Base-by-base conservation (phyloP, 148 eudicot genomes). In the Camellia granthamiana region DNA sequence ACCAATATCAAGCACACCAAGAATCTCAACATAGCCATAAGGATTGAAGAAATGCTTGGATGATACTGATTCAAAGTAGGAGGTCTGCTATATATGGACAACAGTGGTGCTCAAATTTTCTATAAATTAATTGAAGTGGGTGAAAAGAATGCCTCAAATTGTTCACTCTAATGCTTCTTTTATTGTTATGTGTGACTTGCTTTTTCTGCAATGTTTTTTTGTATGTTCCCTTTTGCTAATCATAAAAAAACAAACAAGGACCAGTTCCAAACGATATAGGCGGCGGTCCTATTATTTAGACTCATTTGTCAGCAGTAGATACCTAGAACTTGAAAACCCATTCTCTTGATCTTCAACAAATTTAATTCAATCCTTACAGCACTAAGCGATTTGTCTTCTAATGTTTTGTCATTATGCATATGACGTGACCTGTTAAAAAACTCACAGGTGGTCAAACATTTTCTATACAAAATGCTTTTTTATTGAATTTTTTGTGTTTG, bases 41-140 rank as follows among this genome's bases (percentile, higher is more conserved):
- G 1, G 55, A 9, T n/a, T 8, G 16, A 19, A 62, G 12, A 76
- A n/a, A 62, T 46, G 5, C 3, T 44, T 76, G 16, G 52, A 9
- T 68, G 44, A 8, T 11, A 3, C n/a, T 47, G 14, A 21, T 64
- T 63, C 70, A 21, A 12, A 23, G 41, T 8, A 67, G 38, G 61
- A 30, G 79, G 78, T 38, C 4, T 16, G 16, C 58, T 62, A 9
- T 81, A 71, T 79, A 69, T 68, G 55, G 62, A 44, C 42, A 8
- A 62, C 5, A 75, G 9, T 46, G 38, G 43, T 18, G n/a, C 42
- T 21, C n/a, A 16, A n/a, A 16, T 19, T 60, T 55, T 58, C 56
- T 18, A 55, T 75, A 67, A 68, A 75, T 46, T 55, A 76, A 75
- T 75, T 18, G 14, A 75, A 81, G 79, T 66, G 73, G 83, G 64